Conservation (phyloP, 345 rosid genomes). For the Eucalyptus tenuipes region DNA sequence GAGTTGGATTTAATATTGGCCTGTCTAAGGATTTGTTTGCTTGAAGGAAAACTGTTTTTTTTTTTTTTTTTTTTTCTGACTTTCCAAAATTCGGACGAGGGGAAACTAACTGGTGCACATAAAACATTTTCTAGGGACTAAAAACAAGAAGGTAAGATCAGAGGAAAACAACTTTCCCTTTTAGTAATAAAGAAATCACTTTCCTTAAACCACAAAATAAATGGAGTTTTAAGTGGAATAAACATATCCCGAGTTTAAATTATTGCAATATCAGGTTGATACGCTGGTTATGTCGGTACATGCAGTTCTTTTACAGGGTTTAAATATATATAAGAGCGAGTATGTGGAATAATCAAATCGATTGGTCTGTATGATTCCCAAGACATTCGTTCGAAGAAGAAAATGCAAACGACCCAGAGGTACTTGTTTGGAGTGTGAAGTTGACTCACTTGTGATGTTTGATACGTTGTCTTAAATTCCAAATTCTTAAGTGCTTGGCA, state of each 20-base stretch:
- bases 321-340: not conserved
- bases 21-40: too few relatives aligned
- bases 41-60: not conserved
- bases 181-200: not conserved
- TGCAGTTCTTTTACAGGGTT: too few relatives aligned
- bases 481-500: not conserved
- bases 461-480: not conserved
- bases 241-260: rapidly evolving
- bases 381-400: not conserved
- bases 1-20: not conserved
- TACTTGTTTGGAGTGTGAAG: not conserved
- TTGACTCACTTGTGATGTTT: not conserved
- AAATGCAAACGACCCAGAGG: not conserved
- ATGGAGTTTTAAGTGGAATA: not conserved
- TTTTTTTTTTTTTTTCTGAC: too few relatives aligned
- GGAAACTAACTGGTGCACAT: rapidly evolving
- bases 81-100: not conserved
- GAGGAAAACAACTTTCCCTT: not conserved
- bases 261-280: too few relatives aligned
- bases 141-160: rapidly evolving
- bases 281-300: rapidly evolving
- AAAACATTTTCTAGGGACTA: not conserved
- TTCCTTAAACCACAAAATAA: not conserved
- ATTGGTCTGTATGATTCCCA: not conserved
- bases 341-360: not conserved